phyloP scores from a whole-genome alignment of 805 yeast genomes.

The Yamadazyma kitorensis region DNA sequence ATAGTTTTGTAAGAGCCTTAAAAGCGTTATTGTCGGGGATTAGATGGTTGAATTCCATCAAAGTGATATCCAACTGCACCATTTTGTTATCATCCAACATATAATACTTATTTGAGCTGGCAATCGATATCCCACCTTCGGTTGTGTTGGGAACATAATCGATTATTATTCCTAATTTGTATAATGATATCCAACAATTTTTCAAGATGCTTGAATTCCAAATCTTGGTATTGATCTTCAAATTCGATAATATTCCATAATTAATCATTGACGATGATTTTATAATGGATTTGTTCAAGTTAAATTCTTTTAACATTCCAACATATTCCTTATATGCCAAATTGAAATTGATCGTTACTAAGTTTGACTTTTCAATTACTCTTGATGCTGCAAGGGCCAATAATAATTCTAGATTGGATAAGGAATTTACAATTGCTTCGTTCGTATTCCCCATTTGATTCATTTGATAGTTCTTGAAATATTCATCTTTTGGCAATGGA shows the following conservation, averaged over 20 bases:
- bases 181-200: conserved; percentile 73
- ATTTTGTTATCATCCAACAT: conserved; percentile 45
- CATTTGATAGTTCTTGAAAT: conserved; percentile 20
- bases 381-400: conserved; percentile 75
- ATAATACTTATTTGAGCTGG: conserved; percentile 24
- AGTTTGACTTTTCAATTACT: conserved; percentile 54
- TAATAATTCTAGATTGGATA: conserved; percentile 72
- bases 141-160: conserved; percentile 44
- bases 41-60: conserved; percentile 45
- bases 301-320: conserved; percentile 47
- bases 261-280: conserved; percentile 23
- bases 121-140: conserved; percentile 33
- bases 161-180: conserved; percentile 50
- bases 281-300: conserved; percentile 29
- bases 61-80: conserved; percentile 49
- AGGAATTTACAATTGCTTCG: conserved; percentile 26
- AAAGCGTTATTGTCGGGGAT: conserved; percentile 21
- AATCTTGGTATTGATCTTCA: conserved; percentile 42
- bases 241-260: conserved; percentile 32
- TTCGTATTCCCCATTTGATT: conserved; percentile 22
- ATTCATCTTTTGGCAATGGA: conserved; percentile 25
- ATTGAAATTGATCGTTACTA: conserved; percentile 68
- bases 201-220: conserved; percentile 63
- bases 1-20: conserved; percentile 21
- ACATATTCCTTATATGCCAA: conserved; percentile 73